These are phyloP conservation scores for Monascus purpureus DNA, from an alignment of 495 filamentous ascomycete genomes.

Conservation along the genomic window DNA sequence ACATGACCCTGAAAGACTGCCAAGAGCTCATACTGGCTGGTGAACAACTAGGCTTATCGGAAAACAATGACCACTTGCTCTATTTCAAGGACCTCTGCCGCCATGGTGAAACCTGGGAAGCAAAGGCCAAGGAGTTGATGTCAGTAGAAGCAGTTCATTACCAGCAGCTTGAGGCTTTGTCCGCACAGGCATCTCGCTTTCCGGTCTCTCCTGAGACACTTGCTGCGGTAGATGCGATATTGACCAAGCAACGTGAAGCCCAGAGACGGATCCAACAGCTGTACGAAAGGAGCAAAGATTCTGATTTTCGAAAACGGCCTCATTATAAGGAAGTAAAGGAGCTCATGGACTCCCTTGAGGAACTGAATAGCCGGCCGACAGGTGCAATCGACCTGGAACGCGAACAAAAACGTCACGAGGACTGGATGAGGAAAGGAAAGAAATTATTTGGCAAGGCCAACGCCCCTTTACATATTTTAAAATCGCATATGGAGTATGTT, in stretches of 20 bases:
- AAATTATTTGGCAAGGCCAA: constrained; percentile 98
- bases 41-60: constrained; percentile 57
- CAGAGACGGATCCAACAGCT: constrained; percentile 73
- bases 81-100: constrained; percentile 62
- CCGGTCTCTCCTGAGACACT: constrained; percentile 75
- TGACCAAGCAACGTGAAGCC: constrained; percentile 92
- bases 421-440: constrained; percentile 98
- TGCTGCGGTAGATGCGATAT: constrained; percentile 72
- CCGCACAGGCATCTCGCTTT: constrained; percentile 56
- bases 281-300: constrained; percentile 59
- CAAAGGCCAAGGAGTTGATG: constrained; percentile 88
- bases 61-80: constrained; percentile 60
- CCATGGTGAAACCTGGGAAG: constrained; percentile 77
- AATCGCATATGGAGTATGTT: constrained; percentile 87
- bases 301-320: constrained; percentile 65
- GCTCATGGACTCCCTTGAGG: constrained; percentile 71
- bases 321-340: constrained; percentile 85
- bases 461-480: constrained; percentile 87
- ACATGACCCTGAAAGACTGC: constrained; percentile 63
- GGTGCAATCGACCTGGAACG: constrained; percentile 90
- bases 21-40: constrained; percentile 63
- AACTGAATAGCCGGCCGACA: constrained; percentile 78
- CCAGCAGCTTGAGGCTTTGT: constrained; percentile 84
- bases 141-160: constrained; percentile 80
- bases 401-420: constrained; percentile 89